Evolutionary conservation across 2,329 filamentous ascomycete genomes (phyloP).

Genomic region (Fusarium ambrosium): DNA sequence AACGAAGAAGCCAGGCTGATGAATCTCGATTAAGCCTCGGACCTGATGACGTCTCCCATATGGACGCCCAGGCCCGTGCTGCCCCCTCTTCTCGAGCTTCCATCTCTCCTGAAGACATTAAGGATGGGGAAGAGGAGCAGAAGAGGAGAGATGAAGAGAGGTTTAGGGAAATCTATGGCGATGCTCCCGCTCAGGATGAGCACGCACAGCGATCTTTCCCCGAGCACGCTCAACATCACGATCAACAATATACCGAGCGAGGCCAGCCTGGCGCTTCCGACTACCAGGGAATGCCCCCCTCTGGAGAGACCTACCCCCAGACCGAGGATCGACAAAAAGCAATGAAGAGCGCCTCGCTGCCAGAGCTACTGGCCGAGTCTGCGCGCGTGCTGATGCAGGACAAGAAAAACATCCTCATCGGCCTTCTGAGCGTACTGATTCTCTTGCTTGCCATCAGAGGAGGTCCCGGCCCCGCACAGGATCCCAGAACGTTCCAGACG

Average conservation of each 20-base stretch:
- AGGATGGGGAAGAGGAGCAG: slow-evolving; percentile 48
- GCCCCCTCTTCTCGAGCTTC: slow-evolving; percentile 28
- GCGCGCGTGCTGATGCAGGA: slow-evolving; percentile 68
- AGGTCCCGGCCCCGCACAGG: slow-evolving; percentile 33
- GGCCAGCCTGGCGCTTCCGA: slow-evolving; percentile 33
- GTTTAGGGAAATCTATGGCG: slow-evolving; percentile 65
- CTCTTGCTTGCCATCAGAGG: slow-evolving; percentile 62
- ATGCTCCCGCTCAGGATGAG: slow-evolving; percentile 21
- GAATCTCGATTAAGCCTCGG: slow-evolving; percentile 12
- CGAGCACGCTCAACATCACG: slow-evolving; percentile 18
- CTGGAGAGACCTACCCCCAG: slow-evolving; percentile 47
- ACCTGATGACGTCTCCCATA: slow-evolving; percentile 37
- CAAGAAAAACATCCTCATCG: slow-evolving; percentile 71
- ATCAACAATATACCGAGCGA: slow-evolving; percentile 50
- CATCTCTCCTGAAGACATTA: slow-evolving; percentile 20
- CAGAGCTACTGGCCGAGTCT: slow-evolving; percentile 68
- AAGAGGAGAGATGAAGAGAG: slow-evolving; percentile 63
- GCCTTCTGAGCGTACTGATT: slow-evolving; percentile 66
- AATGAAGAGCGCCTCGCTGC: slow-evolving; percentile 63
- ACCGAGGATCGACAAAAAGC: slow-evolving; percentile 47
- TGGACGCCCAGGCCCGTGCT: slow-evolving; percentile 20
- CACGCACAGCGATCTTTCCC: slow-evolving; percentile 16
- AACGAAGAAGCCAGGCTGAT: slow-evolving; percentile 35
- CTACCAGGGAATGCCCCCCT: slow-evolving; percentile 24
- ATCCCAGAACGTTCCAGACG: slow-evolving; percentile 49